phyloP scores from a whole-genome alignment of 78 protist species.

The Dictyostelium capitatum region DNA sequence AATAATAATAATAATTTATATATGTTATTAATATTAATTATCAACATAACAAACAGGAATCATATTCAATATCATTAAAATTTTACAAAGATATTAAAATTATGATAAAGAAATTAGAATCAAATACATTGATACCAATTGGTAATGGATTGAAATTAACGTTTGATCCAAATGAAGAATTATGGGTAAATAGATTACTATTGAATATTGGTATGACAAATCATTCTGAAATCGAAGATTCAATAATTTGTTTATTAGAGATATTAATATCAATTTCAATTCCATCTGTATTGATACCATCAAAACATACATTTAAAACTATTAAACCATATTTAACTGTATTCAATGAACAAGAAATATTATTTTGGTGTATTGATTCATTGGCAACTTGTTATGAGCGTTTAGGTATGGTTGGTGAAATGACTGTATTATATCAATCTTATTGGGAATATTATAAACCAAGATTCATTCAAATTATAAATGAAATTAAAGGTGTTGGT shows the following conservation, averaged over 20 bases:
- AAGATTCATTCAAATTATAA: constrained; percentile 33
- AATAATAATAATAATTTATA: not conserved
- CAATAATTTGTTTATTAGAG: constrained; percentile 48
- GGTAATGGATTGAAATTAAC: not conserved
- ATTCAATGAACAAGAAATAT: constrained; percentile 33
- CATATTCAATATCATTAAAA: constrained; percentile 36
- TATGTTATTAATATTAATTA: no score
- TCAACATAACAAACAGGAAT: constrained; percentile 47
- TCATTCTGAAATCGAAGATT: constrained; percentile 69
- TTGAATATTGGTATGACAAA: constrained; percentile 60
- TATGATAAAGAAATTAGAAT: constrained; percentile 1
- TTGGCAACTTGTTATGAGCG: constrained; percentile 61
- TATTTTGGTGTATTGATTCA: constrained; percentile 50
- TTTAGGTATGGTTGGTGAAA: constrained; percentile 74
- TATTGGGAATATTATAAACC: constrained; percentile 61
- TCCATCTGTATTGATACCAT: not conserved
- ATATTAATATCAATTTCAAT: constrained; percentile 35
- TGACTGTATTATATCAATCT: constrained; percentile 56
- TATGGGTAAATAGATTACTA: constrained; percentile 54
- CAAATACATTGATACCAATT: constrained; percentile 31
- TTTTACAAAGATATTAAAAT: constrained; percentile 34
- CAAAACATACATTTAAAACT: not conserved
- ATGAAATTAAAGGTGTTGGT: constrained; percentile 10
- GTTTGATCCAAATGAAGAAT: constrained; percentile 55
- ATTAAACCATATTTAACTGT: constrained; percentile 22